Conservation (phyloP, 164 flowering plant genomes). For the Santalum album region DNA sequence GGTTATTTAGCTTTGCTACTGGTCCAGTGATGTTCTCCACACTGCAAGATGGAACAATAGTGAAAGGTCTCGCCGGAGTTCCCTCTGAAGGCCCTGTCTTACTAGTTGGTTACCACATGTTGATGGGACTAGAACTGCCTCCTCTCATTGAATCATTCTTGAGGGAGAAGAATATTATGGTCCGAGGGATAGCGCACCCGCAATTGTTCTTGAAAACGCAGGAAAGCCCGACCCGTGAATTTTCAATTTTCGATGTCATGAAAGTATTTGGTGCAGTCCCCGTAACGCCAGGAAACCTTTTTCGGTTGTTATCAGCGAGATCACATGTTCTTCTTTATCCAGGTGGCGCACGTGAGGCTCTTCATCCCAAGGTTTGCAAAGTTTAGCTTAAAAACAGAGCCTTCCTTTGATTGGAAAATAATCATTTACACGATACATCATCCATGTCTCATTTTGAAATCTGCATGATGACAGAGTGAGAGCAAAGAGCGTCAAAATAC, state of each 20-base stretch:
- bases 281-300: conserved; percentile 60
- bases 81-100: conserved; percentile 87
- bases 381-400: neutral
- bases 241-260: conserved; percentile 30
- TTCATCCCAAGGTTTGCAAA: conserved; percentile 66
- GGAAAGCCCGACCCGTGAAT: conserved; percentile 24
- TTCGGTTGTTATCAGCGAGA: conserved; percentile 51
- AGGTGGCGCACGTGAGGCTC: conserved; percentile 97
- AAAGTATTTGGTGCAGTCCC: conserved; percentile 75
- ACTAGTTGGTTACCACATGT: conserved; percentile 86
- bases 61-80: conserved; percentile 74
- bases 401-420: neutral
- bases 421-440: no score
- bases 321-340: conserved; percentile 88
- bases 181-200: conserved; percentile 83
- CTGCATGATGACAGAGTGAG: no score
- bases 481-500: no score
- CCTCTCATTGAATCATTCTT: conserved; percentile 55
- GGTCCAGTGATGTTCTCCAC: conserved; percentile 76
- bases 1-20: conserved; percentile 31
- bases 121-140: conserved; percentile 68
- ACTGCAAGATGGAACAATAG: conserved; percentile 69
- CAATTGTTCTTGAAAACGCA: conserved; percentile 22
- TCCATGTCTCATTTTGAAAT: no score
- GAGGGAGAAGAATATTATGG: conserved; percentile 54